Conservation (phyloP, 169 alveolate species). For the Cryptosporidium sp. region DNA sequence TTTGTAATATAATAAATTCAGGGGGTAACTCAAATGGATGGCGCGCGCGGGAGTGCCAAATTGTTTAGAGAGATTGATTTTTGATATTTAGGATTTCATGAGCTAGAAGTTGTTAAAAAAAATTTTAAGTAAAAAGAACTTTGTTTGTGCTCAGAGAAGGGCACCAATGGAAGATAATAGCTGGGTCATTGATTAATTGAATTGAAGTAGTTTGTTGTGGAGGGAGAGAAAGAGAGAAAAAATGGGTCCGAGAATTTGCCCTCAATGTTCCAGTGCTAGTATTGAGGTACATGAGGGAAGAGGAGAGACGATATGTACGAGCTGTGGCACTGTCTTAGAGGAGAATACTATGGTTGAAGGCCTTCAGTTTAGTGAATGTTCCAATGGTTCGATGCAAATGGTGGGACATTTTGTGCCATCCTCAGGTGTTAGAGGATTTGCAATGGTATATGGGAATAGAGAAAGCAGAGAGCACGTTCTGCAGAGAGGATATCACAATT, state of each 20-base stretch:
- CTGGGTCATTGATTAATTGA: not conserved
- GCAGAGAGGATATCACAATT: slow-evolving; percentile 85
- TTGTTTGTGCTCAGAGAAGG: not conserved
- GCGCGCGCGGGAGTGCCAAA: slow-evolving; percentile 1
- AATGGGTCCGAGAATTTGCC: slow-evolving; percentile 51
- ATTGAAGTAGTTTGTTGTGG: not conserved
- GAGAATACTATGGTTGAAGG: slow-evolving; percentile 88
- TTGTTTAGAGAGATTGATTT: slow-evolving; percentile 10
- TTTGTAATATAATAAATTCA: not conserved
- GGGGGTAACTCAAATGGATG: not conserved
- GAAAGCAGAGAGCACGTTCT: slow-evolving; percentile 86
- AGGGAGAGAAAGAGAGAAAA: not conserved
- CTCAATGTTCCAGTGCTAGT: slow-evolving; percentile 67
- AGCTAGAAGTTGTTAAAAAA: not conserved
- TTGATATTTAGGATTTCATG: not conserved
- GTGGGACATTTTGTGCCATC: slow-evolving; percentile 88
- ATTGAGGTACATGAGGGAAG: slow-evolving; percentile 80
- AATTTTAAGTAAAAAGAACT: not conserved
- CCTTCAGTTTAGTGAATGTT: slow-evolving; percentile 84
- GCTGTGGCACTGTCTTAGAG: slow-evolving; percentile 89
- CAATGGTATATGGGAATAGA: slow-evolving; percentile 84
- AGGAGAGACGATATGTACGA: slow-evolving; percentile 88
- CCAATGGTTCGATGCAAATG: slow-evolving; percentile 84
- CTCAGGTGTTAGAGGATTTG: slow-evolving; percentile 83
- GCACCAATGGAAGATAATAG: not conserved